Evolutionary conservation across 495 filamentous ascomycete species (phyloP).

Genomic region (Parachaetomium inaequale): DNA sequence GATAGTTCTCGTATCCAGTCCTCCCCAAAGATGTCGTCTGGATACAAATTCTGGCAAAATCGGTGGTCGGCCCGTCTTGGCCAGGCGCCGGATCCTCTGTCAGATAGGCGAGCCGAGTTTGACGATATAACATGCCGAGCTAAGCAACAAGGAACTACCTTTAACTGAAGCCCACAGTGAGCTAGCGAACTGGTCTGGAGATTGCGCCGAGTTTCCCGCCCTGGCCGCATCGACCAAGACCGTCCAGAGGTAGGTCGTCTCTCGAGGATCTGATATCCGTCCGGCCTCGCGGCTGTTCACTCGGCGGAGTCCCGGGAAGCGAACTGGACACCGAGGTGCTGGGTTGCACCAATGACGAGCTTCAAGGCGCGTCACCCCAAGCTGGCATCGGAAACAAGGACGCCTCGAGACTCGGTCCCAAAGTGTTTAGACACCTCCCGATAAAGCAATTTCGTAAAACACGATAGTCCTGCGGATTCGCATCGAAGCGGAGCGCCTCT

Average conservation of each 20-base stretch:
- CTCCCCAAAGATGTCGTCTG: slow-evolving; percentile 17
- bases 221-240: not conserved
- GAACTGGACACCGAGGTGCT: too few relatives aligned
- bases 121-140: not conserved
- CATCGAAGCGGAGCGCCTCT: slow-evolving; percentile 8
- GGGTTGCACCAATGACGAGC: too few relatives aligned
- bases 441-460: not conserved
- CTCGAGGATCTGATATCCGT: not conserved
- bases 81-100: slow-evolving; percentile 10
- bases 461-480: not conserved
- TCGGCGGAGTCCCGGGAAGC: not conserved
- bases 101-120: slow-evolving; percentile 11
- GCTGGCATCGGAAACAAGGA: not conserved
- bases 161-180: not conserved
- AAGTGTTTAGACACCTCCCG: not conserved
- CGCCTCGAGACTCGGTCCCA: not conserved
- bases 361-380: not conserved
- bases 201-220: not conserved
- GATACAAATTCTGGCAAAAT: slow-evolving; percentile 43
- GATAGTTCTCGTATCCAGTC: slow-evolving; percentile 20
- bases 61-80: slow-evolving; percentile 44
- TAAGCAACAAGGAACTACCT: not conserved
- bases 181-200: not conserved
- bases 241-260: not conserved
- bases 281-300: not conserved